Base-by-base conservation (phyloP, 208 protist species). In the Lotmaria passim region DNA sequence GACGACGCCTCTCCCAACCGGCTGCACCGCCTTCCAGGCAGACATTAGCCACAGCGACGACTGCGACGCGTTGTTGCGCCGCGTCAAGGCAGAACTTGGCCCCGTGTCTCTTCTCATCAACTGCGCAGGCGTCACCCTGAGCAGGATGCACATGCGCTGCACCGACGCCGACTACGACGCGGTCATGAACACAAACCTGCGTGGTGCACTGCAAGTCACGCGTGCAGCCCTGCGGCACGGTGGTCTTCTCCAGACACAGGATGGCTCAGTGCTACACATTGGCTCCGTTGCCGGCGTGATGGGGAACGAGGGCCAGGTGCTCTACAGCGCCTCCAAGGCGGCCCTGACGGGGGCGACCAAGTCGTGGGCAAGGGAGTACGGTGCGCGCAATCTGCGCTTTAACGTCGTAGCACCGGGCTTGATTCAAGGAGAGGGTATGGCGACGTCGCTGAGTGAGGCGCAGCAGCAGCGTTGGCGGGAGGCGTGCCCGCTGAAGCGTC, bases 371-470 rank as follows among this genome's bases (percentile, higher is more conserved):
- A 78, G 75, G 39, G 94, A 98, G 78, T 95, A 97, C 64, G 83
- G 89, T 44, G 23, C 51, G 7, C 88, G 90, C 53, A 85, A 90
- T 31, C 61, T 98, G 7, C 91, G 93, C 61, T 96, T 97, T 59
- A 98, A 98, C 73, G 89, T 96, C 1, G 85, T 98, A 33, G 85
- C 89, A 0, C 95, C 95, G 3, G 94, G 93, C 7, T 77, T 96
- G 24, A 85, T 98, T 21, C 89, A 93, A 30, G 94, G 91, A 10
- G 78, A 88, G 15, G 88, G 86, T 21, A 97, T 98, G 93, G 76
- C 70, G 8, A 62, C 59, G 15, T 64, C 73, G 5, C 68, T 98
- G 56, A 83, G 66, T 7, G 82, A 72, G 21, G 72, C 34, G 28
- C 87, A 94, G 69, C 77, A 73, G 23, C 79, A 87, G 50, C 58